Percentiles rank a stretch among this genome's conserved stretches.
Evolutionary conservation across 1,284 basidiomycete species (phyloP).

Genomic region (Schizophyllum amplum): DNA sequence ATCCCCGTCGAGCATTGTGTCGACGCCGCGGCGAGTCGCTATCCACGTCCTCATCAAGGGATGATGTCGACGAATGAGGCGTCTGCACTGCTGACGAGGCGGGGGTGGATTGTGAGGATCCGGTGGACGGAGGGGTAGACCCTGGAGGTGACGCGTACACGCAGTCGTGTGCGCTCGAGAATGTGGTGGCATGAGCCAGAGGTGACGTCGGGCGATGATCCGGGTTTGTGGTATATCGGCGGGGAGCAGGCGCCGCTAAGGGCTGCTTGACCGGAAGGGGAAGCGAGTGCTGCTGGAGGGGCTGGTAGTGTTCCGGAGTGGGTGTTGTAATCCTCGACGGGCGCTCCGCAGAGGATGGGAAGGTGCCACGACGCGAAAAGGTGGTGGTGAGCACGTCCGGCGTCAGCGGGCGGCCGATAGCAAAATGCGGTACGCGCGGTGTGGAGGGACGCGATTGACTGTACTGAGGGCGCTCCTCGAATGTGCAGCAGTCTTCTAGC

Average conservation of each 20-base stretch:
- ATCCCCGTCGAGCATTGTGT: background rate
- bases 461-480: background rate
- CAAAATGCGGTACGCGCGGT: background rate
- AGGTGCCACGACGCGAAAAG: background rate
- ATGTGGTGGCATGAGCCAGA: background rate
- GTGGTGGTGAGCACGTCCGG: background rate
- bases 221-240: background rate
- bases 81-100: conserved; percentile 5
- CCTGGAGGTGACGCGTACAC: background rate
- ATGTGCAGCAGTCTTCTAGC: background rate
- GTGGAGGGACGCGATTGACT: background rate
- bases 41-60: background rate
- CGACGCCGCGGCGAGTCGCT: too few species aligned
- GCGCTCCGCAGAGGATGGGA: background rate
- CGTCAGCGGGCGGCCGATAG: background rate
- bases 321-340: background rate
- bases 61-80: background rate
- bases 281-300: background rate
- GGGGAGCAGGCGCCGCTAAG: background rate
- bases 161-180: background rate
- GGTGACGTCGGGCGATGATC: background rate
- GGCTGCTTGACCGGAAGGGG: background rate
- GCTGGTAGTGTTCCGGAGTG: background rate
- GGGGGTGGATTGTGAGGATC: conserved; percentile 8
- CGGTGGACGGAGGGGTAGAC: background rate